phyloP scores from a whole-genome alignment of 1,284 basidiomycete species.

The Cutaneotrichosporon dermatis region DNA sequence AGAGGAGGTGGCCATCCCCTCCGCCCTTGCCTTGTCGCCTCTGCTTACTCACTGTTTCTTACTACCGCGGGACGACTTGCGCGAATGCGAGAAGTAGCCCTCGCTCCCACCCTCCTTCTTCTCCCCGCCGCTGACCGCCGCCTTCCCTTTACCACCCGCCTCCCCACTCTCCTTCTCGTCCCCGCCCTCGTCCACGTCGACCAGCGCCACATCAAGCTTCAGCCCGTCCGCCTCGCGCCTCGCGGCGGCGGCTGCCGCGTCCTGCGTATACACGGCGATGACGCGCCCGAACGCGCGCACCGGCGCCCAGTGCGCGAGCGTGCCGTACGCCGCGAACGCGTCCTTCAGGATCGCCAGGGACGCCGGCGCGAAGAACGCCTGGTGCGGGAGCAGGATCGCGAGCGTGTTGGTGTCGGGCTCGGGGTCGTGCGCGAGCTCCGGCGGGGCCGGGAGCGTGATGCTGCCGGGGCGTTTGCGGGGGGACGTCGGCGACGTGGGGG shows the following conservation, averaged over 20 bases:
- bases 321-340: conserved; percentile 69
- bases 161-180: background rate
- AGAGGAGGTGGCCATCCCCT: too few species aligned
- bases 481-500: background rate
- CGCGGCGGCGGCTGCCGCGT: conserved; percentile 46
- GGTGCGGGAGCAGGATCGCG: conserved; percentile 61
- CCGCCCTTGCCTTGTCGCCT: background rate
- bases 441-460: conserved; percentile 13
- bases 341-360: conserved; percentile 62
- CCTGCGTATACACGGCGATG: conserved; percentile 68
- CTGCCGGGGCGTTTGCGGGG: conserved; percentile 1
- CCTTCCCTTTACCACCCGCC: background rate
- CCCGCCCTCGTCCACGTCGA: background rate
- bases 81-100: conserved; percentile 14
- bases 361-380: conserved; percentile 62
- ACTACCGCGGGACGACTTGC: conserved; percentile 6
- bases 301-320: conserved; percentile 79
- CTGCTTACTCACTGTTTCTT: conserved; percentile 10
- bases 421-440: conserved; percentile 19
- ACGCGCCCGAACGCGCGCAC: conserved; percentile 73
- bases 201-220: conserved; percentile 23
- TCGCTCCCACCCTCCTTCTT: background rate
- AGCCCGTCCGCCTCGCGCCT: conserved; percentile 44
- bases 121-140: background rate
- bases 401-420: conserved; percentile 60